Percentiles rank a stretch among this genome's conserved stretches.
These are phyloP conservation scores for Alternaria sp. DNA, from an alignment of 2,329 filamentous ascomycete genomes.

Conservation along the genomic window DNA sequence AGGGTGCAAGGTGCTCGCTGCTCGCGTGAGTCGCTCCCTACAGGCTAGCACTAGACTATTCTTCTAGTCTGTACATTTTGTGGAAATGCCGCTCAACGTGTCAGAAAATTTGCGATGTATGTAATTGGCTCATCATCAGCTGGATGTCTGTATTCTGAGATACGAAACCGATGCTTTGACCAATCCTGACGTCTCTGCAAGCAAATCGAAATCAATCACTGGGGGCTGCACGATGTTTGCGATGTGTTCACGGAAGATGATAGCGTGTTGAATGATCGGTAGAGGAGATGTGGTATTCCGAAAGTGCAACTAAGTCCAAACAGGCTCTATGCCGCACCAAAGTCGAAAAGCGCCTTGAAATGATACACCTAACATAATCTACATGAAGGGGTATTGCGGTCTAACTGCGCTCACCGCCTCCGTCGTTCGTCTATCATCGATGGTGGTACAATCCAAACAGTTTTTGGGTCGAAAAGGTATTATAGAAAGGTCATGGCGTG, in stretches of 20 bases:
- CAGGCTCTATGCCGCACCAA: constrained; percentile 44
- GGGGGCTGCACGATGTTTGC: neutral
- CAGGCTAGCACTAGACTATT: constrained; percentile 11
- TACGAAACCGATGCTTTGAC: neutral
- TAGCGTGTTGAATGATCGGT: neutral
- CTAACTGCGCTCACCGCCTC: constrained; percentile 31
- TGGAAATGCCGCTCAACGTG: constrained; percentile 18
- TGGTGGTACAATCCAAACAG: constrained; percentile 46
- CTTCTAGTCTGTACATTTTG: constrained; percentile 6
- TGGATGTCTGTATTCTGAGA: neutral
- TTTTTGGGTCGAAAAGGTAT: constrained; percentile 30
- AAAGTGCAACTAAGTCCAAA: constrained; percentile 44
- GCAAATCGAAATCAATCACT: neutral
- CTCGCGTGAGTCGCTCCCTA: constrained; percentile 26
- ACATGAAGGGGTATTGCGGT: constrained; percentile 37
- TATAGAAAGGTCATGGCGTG: constrained; percentile 36
- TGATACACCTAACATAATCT: constrained; percentile 46
- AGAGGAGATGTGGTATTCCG: constrained; percentile 47
- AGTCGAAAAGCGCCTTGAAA: constrained; percentile 41
- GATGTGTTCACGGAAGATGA: neutral
- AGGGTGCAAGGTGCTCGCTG: constrained; percentile 18
- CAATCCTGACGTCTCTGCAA: neutral
- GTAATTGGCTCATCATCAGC: constrained; percentile 14
- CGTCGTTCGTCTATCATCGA: constrained; percentile 50
- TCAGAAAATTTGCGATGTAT: constrained; percentile 28